Evolutionary conservation across 805 yeast genomes (phyloP), one percentile per base, ranked within the genome.

Genomic region (Ogataea saltuana): DNA sequence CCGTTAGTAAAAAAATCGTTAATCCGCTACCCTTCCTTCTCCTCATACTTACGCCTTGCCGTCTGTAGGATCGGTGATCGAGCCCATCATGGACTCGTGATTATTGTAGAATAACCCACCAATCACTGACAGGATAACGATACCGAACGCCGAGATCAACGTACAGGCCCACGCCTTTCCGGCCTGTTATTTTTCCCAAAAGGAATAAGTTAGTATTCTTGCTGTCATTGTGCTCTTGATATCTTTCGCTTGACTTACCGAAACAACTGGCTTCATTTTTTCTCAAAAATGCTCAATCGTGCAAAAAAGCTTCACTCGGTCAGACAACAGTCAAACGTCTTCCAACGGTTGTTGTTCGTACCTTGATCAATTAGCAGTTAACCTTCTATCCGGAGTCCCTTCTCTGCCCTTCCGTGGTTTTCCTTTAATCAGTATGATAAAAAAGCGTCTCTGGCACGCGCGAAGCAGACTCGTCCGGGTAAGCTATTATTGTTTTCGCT

Each of bases 91-190:
- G 16, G 95, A 76, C 69, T 91, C 98, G 63, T 88, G 95, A 53
- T 81, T 86, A 26, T 70, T 71, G 54, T 84, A 73, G 71, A 93
- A 91, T 50, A 91, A 74, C 53, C 80, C 78, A 15, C 95, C 99
- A 55, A 91, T 78, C 44, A 87, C 85, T 9, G 95, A 76, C 36
- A 91, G 76, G 44, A 91, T 93, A 34, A 88, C 84, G 25, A 91
- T 81, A 45, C 95, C 99, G 64, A 91, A 91, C 12, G 93, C 89
- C 38, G 97, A 89, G 33, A 93, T 73, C 31, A 91, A 76, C 33
- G 98, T 91, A 64, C 99, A 91, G 65, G 87, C 88, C 87, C 96
- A 91, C 18, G 99, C 98, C 59, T 87, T 83, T 20, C 81, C 86
- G 37, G 93, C 71, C 85, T 81, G 40, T 33, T 9, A 9, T 32